Evolutionary conservation across 2,329 filamentous ascomycete genomes (phyloP).

Genomic region (Xylaria sp.): DNA sequence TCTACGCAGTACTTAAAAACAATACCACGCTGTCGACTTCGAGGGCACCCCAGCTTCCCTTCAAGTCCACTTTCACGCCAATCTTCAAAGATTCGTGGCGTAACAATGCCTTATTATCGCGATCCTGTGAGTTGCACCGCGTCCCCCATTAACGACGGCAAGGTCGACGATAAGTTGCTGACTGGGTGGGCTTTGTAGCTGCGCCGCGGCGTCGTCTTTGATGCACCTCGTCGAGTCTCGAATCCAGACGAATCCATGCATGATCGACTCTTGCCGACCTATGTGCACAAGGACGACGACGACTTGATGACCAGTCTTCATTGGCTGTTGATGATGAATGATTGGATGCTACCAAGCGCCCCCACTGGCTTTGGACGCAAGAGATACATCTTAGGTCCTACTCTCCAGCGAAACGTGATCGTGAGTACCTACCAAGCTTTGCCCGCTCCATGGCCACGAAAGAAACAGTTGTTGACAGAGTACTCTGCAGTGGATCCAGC

Average conservation of each 20-base stretch:
- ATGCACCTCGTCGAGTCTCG: too few relatives aligned
- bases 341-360: not conserved
- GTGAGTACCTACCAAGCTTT: not conserved
- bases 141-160: too few relatives aligned
- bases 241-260: not conserved
- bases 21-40: too few relatives aligned
- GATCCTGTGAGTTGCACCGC: too few relatives aligned
- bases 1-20: too few relatives aligned
- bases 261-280: not conserved
- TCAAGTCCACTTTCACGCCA: too few relatives aligned
- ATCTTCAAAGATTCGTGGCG: too few relatives aligned
- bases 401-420: not conserved
- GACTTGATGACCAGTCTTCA: conserved; percentile 5
- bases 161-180: not conserved
- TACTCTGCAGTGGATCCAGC: conserved; percentile 7
- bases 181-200: not conserved
- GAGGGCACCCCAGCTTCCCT: too few relatives aligned
- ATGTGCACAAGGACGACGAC: conserved; percentile 3
- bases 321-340: not conserved
- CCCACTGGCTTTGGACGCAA: not conserved
- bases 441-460: not conserved
- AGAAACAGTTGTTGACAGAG: not conserved
- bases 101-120: too few relatives aligned
- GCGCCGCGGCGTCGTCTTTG: too few relatives aligned
- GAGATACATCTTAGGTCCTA: not conserved